Conservation (phyloP, 768 basidiomycete genomes). For the Candolleomyces efflorescens region DNA sequence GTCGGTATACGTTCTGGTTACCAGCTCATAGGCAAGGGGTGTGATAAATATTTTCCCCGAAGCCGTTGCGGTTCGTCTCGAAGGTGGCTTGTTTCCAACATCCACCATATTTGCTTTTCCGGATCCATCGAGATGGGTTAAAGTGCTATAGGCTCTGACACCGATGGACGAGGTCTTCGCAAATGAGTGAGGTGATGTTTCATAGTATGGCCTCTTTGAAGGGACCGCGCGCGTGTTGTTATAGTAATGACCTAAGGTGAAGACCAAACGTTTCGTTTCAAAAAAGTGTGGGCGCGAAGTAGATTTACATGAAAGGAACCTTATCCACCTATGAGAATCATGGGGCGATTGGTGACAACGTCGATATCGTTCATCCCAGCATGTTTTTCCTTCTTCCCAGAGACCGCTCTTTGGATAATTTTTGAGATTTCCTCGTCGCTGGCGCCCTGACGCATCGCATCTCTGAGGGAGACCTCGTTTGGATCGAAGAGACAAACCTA, state of each 20-base stretch:
- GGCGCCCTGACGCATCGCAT: conserved; percentile 62
- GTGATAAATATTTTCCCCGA: conserved; percentile 70
- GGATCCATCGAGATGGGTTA: conserved; percentile 71
- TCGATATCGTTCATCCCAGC: conserved; percentile 82
- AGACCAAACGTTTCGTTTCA: background rate
- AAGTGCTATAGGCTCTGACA: conserved; percentile 10
- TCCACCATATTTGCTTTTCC: conserved; percentile 86
- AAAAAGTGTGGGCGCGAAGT: background rate
- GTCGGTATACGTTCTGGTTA: conserved; percentile 40
- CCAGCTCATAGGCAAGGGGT: conserved; percentile 56
- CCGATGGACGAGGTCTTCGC: background rate
- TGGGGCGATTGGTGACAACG: conserved; percentile 73
- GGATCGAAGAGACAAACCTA: conserved; percentile 88
- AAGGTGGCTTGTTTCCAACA: conserved; percentile 57
- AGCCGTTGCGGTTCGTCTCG: conserved; percentile 70
- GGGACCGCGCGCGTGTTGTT: background rate
- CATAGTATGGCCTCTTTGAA: background rate
- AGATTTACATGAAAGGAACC: conserved; percentile 27
- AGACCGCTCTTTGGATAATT: conserved; percentile 61
- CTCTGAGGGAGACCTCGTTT: conserved; percentile 77
- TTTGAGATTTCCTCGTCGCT: conserved; percentile 58
- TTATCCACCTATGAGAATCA: conserved; percentile 96
- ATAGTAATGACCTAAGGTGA: background rate
- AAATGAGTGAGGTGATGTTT: background rate
- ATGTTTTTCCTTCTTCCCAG: conserved; percentile 75